phyloP scores from a whole-genome alignment of 257 asterid genomes.

The Penstemon eatonii region DNA sequence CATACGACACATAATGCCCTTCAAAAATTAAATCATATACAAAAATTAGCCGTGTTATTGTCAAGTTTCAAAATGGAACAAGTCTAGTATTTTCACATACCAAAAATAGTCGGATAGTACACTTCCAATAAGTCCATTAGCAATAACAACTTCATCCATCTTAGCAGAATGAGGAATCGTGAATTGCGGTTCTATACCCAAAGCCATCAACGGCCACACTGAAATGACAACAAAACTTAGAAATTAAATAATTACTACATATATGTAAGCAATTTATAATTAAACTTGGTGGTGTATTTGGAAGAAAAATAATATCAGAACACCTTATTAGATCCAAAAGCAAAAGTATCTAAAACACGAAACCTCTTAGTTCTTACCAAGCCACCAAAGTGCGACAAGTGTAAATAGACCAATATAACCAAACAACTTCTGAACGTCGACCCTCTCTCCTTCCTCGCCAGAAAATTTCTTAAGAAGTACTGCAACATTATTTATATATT shows the following conservation, averaged over 20 bases:
- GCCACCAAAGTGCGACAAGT: constrained; percentile 97
- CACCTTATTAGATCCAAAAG: background rate
- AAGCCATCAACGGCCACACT: constrained; percentile 98
- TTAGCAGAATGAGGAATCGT: constrained; percentile 83
- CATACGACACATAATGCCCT: constrained; percentile 99
- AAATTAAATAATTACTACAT: background rate
- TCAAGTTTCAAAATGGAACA: background rate
- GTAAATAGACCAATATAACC: constrained; percentile 92
- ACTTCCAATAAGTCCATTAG: constrained; percentile 89
- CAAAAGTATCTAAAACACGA: background rate
- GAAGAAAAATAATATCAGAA: too few relatives aligned
- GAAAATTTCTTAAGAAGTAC: constrained; percentile 94
- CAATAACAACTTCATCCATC: constrained; percentile 91
- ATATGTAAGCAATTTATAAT: too few relatives aligned
- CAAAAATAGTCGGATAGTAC: constrained; percentile 96
- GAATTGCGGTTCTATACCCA: constrained; percentile 94
- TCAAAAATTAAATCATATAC: constrained; percentile 14
- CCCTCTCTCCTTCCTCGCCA: constrained; percentile 88
- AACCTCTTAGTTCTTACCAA: constrained; percentile 51
- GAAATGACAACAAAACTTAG: constrained; percentile 31
- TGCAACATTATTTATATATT: constrained; percentile 30
- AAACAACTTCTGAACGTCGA: constrained; percentile 87
- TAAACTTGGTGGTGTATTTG: too few relatives aligned
- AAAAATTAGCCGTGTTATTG: background rate
- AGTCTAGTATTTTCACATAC: constrained; percentile 38